Conservation (phyloP, 2,329 filamentous ascomycete genomes). For the Fusarium sp. region DNA sequence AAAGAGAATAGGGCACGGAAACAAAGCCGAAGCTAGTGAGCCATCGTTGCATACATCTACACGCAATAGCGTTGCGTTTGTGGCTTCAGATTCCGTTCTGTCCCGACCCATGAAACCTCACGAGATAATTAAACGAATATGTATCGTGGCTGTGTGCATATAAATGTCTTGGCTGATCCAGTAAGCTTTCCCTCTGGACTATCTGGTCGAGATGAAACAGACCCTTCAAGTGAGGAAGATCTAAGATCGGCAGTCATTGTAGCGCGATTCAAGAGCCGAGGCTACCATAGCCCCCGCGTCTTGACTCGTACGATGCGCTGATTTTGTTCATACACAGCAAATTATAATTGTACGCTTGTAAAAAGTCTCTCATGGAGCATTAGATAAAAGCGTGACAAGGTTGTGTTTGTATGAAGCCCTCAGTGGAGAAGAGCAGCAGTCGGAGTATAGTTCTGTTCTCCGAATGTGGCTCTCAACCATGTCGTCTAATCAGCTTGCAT, state of each 20-base stretch:
- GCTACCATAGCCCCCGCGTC: not conserved
- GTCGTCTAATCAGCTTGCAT: not conserved
- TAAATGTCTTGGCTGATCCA: not conserved
- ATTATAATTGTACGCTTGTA: not conserved
- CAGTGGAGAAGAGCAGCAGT: conserved; percentile 11
- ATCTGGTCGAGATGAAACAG: not conserved
- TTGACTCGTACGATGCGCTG: not conserved
- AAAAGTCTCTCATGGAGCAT: not conserved
- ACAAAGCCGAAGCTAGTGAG: not conserved
- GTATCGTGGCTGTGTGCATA: not conserved
- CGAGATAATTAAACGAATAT: not conserved
- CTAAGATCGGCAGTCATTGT: conserved; percentile 5
- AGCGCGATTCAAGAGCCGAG: not conserved
- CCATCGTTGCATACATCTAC: not conserved
- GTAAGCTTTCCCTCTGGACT: not conserved
- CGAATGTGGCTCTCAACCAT: conserved; percentile 3
- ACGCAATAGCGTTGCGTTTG: not conserved
- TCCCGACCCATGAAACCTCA: conserved; percentile 5
- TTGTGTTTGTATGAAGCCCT: conserved; percentile 12
- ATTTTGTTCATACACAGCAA: not conserved
- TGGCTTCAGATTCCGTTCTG: conserved; percentile 6
- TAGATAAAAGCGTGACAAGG: not conserved
- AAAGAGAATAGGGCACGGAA: not conserved
- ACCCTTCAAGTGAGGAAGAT: not conserved
- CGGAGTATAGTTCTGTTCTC: conserved; percentile 32